Conservation (phyloP, 352 stramenopile genomes). For the Phytophthora idaei region DNA sequence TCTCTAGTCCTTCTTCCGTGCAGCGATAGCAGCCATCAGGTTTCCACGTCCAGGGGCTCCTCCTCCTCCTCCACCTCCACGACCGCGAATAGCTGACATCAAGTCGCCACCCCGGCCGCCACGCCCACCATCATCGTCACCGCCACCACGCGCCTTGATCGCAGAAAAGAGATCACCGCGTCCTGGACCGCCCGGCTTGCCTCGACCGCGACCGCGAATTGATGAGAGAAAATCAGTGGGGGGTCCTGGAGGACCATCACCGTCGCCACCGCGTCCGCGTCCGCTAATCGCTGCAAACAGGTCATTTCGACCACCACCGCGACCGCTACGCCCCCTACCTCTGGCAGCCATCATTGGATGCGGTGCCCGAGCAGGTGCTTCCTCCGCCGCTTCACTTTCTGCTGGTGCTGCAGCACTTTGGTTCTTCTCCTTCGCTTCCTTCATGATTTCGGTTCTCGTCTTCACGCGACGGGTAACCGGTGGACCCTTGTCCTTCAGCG, state of each 20-base stretch:
- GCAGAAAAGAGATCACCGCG: slow-evolving; percentile 69
- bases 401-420: slow-evolving; percentile 32
- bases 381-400: slow-evolving; percentile 49
- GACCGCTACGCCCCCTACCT: slow-evolving; percentile 36
- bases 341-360: slow-evolving; percentile 57
- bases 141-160: slow-evolving; percentile 55
- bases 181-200: slow-evolving; percentile 47
- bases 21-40: slow-evolving; percentile 62
- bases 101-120: slow-evolving; percentile 53
- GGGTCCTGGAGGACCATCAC: slow-evolving; percentile 41
- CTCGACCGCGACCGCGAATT: slow-evolving; percentile 62
- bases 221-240: slow-evolving; percentile 55
- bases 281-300: slow-evolving; percentile 61
- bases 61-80: slow-evolving; percentile 35
- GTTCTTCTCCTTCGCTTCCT: slow-evolving; percentile 89
- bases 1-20: slow-evolving; percentile 65
- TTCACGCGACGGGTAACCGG: slow-evolving; percentile 65
- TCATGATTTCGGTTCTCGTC: slow-evolving; percentile 74
- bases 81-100: slow-evolving; percentile 60
- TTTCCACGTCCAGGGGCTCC: slow-evolving; percentile 45
- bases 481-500: slow-evolving; percentile 74
- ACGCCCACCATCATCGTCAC: slow-evolving; percentile 29
- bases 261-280: slow-evolving; percentile 53
- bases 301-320: slow-evolving; percentile 48
- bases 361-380: slow-evolving; percentile 41